A percentile compares a stretch with the other conserved stretches of the same genome.
These are phyloP conservation scores for Rhizopus delemar DNA, from an alignment of 371 early-diverging fungal genomes.

Conservation along the genomic window DNA sequence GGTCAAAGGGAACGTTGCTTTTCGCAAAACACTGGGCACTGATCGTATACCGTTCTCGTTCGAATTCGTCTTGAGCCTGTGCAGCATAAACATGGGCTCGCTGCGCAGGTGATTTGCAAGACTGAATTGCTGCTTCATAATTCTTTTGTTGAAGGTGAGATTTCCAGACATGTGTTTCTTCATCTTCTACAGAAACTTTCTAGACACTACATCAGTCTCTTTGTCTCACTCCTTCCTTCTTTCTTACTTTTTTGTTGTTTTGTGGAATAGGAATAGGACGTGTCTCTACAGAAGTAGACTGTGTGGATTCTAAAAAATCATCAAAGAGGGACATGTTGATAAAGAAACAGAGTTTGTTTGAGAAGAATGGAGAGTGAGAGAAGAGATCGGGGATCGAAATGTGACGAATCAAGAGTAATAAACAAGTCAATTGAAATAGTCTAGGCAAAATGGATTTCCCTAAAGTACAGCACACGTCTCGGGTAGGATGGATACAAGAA, in stretches of 20 bases:
- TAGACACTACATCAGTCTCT: conserved; percentile 52
- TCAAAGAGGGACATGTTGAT: conserved; percentile 38
- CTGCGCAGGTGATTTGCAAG: conserved; percentile 76
- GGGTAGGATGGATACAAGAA: too few relatives aligned
- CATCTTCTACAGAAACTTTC: conserved; percentile 44
- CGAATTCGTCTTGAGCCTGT: conserved; percentile 86
- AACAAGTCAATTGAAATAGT: too few relatives aligned
- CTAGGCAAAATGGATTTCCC: too few relatives aligned
- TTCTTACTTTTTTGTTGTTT: not conserved
- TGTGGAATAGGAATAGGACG: not conserved
- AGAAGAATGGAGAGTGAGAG: too few relatives aligned
- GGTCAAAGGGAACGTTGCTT: conserved; percentile 81
- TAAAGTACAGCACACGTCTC: too few relatives aligned
- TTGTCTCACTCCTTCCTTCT: not conserved
- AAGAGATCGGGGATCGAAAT: too few relatives aligned
- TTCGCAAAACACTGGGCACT: conserved; percentile 88
- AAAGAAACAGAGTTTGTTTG: not conserved
- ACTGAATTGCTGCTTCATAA: conserved; percentile 75
- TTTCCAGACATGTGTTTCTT: conserved; percentile 92
- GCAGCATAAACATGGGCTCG: conserved; percentile 75
- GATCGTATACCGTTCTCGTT: conserved; percentile 67
- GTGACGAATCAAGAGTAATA: too few relatives aligned
- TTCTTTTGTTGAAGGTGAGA: conserved; percentile 74
- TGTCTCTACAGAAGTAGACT: conserved; percentile 2
- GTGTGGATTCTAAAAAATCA: conserved; percentile 40